These are phyloP conservation scores for Thraustotheca clavata DNA, from an alignment of 352 stramenopile species.

Conservation along the genomic window DNA sequence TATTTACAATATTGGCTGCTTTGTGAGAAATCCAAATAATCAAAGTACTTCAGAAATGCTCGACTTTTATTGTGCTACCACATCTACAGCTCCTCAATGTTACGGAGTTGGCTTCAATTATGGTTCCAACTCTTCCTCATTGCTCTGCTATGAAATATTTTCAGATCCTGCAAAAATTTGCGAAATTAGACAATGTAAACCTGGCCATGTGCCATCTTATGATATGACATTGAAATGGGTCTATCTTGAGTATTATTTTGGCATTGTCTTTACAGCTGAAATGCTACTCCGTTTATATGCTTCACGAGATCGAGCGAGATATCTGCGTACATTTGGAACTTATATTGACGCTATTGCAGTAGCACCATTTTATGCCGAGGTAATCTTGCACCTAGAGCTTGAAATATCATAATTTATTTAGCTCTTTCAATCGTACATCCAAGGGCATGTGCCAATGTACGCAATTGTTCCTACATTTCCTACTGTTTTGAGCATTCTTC, in stretches of 20 bases:
- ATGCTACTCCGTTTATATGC: conserved; percentile 49
- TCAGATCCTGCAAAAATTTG: conserved; percentile 3
- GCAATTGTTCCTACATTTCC: conserved; percentile 49
- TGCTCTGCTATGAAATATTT: background rate
- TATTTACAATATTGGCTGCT: conserved; percentile 43
- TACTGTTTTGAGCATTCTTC: conserved; percentile 56
- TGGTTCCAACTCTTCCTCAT: background rate
- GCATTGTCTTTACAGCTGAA: conserved; percentile 44
- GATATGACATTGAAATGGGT: conserved; percentile 71
- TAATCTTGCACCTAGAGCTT: too few relatives aligned
- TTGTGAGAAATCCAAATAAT: conserved; percentile 25
- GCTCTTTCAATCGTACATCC: background rate
- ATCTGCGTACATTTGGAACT: conserved; percentile 52
- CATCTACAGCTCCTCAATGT: background rate
- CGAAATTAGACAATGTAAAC: conserved; percentile 11
- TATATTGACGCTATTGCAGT: conserved; percentile 54
- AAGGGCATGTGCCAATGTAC: conserved; percentile 29
- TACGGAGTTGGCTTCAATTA: conserved; percentile 3
- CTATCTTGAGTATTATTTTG: conserved; percentile 64
- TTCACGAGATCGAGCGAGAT: conserved; percentile 27
- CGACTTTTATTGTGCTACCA: conserved; percentile 35
- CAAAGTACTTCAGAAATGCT: conserved; percentile 21
- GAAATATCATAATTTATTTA: too few relatives aligned
- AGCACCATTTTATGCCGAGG: conserved; percentile 54
- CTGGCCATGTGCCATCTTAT: conserved; percentile 12